phyloP scores from a whole-genome alignment of 2,329 filamentous ascomycete genomes.

The Talaromyces piceae region DNA sequence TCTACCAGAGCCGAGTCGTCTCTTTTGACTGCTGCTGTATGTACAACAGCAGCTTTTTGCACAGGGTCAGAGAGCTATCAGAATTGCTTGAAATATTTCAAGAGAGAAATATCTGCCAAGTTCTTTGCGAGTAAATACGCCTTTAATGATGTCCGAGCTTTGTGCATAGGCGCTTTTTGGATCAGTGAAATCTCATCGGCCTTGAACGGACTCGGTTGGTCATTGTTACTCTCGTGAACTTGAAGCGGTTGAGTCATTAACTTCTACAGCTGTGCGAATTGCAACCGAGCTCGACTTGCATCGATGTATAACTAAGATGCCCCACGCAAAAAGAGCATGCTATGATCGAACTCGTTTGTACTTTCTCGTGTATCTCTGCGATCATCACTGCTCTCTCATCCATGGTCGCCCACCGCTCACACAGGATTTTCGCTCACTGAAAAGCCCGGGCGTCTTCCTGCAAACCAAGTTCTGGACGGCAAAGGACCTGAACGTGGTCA shows the following conservation, averaged over 20 bases:
- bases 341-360: constrained; percentile 32
- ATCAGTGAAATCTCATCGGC: constrained; percentile 20
- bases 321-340: constrained; percentile 22
- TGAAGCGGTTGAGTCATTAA: constrained; percentile 13
- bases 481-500: constrained; percentile 13
- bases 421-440: constrained; percentile 24
- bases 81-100: constrained; percentile 10
- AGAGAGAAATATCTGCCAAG: constrained; percentile 11
- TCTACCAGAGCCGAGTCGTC: constrained; percentile 24
- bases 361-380: constrained; percentile 34
- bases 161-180: constrained; percentile 35
- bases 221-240: neutral
- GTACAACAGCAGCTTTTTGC: constrained; percentile 23
- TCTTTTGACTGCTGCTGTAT: constrained; percentile 27
- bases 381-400: constrained; percentile 32
- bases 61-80: constrained; percentile 9
- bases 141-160: constrained; percentile 24
- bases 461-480: constrained; percentile 21
- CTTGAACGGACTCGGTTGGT: constrained; percentile 15
- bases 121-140: constrained; percentile 13
- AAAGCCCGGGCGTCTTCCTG: constrained; percentile 23
- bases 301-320: constrained; percentile 28
- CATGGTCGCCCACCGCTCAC: constrained; percentile 33
- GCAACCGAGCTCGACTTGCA: constrained; percentile 30
- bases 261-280: constrained; percentile 29